A percentile compares a stretch with the other conserved stretches of the same genome.
Conservation (phyloP, 2,329 filamentous ascomycete species). For the Diplocarpon rosae region DNA sequence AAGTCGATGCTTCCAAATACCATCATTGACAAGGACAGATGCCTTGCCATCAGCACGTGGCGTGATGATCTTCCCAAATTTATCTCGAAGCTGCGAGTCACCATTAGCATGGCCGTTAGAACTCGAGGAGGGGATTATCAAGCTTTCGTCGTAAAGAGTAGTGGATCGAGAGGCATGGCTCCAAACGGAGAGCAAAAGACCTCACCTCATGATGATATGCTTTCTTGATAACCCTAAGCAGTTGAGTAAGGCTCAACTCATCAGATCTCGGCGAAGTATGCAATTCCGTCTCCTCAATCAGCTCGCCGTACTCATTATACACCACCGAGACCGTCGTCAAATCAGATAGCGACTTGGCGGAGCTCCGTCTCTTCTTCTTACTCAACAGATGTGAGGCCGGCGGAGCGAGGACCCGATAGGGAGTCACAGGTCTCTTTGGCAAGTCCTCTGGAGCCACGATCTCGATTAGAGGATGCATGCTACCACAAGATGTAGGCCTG, state of each 20-base stretch:
- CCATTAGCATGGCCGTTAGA: background rate
- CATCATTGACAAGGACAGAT: constrained; percentile 10
- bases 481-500: constrained; percentile 3
- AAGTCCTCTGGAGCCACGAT: constrained; percentile 6
- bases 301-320: constrained; percentile 25
- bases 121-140: background rate
- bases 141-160: no score
- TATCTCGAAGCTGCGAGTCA: constrained; percentile 14
- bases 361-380: background rate
- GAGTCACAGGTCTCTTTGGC: background rate
- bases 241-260: constrained; percentile 16
- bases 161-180: no score
- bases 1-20: constrained; percentile 7
- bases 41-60: constrained; percentile 11
- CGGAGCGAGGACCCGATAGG: background rate
- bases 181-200: background rate
- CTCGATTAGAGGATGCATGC: constrained; percentile 6
- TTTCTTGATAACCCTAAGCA: constrained; percentile 21
- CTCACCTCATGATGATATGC: constrained; percentile 23
- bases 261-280: constrained; percentile 4
- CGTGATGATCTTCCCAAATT: constrained; percentile 15
- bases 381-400: background rate
- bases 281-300: constrained; percentile 16
- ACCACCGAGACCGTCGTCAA: constrained; percentile 13
- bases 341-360: background rate